Evolutionary conservation across 768 basidiomycete genomes (phyloP).

Genomic region (Filobasidium wieringae): DNA sequence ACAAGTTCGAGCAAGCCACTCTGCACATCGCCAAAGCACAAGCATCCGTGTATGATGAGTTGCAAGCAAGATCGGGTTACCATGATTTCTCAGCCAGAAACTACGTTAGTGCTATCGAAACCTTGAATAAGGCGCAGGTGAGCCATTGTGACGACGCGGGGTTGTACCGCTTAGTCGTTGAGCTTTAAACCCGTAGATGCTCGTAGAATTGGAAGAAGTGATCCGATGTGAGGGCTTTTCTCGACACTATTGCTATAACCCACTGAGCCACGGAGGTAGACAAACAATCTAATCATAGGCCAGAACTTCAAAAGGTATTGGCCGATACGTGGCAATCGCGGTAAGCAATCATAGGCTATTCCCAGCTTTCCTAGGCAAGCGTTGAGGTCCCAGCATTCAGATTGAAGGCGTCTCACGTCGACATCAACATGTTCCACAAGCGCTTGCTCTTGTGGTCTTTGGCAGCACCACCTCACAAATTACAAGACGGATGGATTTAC

Average conservation of each 20-base stretch:
- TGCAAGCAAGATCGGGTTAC: conserved; percentile 11
- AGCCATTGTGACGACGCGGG: too few species aligned
- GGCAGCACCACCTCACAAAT: conserved; percentile 20
- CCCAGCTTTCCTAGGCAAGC: not conserved
- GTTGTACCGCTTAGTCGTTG: too few species aligned
- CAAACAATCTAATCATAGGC: conserved; percentile 12
- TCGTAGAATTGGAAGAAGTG: conserved; percentile 36
- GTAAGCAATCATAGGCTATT: not conserved
- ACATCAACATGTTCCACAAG: conserved; percentile 32
- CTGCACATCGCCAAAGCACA: conserved; percentile 35
- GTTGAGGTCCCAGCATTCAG: not conserved
- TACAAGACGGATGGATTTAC: conserved; percentile 32
- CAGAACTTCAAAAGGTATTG: conserved; percentile 24
- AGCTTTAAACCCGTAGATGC: conserved; percentile 20
- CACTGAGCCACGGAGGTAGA: not conserved
- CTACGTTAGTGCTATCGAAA: conserved; percentile 24
- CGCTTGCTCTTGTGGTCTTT: conserved; percentile 31
- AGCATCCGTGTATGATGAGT: conserved; percentile 32
- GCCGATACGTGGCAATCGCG: conserved; percentile 26
- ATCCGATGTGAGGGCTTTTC: conserved; percentile 26
- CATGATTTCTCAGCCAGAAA: conserved; percentile 12
- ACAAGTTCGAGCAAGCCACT: conserved; percentile 27
- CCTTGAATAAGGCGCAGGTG: conserved; percentile 28
- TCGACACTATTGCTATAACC: not conserved
- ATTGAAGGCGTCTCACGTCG: conserved; percentile 26